A percentile compares a stretch with the other conserved stretches of the same genome.
Conservation (phyloP, 345 rosid species). For the Eucalyptus tenuipes region DNA sequence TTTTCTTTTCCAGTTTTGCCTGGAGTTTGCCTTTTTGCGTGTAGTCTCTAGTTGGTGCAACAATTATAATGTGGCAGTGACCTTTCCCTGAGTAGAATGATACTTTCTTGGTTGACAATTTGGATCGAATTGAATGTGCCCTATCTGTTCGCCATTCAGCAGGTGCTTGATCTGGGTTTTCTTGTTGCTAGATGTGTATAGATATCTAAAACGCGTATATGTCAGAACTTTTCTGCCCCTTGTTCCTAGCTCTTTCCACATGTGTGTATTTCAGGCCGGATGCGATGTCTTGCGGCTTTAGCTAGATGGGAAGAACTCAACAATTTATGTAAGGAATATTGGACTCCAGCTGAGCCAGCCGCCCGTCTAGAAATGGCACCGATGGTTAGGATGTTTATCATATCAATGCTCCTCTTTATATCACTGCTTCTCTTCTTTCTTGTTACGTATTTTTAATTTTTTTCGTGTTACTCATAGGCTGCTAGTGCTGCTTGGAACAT, state of each 20-base stretch:
- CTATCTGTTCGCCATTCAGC: not conserved
- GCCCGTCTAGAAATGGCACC: conserved; percentile 99
- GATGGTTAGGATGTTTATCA: conserved; percentile 46
- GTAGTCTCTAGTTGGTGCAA: not conserved
- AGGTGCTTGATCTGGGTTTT: not conserved
- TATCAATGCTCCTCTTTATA: not conserved
- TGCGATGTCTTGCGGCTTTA: conserved; percentile 97
- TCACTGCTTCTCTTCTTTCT: not conserved
- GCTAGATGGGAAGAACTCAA: conserved; percentile 99
- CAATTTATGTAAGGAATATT: conserved; percentile 89
- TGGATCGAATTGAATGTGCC: not conserved
- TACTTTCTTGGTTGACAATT: not conserved
- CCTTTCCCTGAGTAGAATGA: not conserved
- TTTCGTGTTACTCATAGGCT: conserved; percentile 36
- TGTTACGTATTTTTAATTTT: not conserved
- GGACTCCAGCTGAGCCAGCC: conserved; percentile 97
- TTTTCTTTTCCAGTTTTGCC: not conserved
- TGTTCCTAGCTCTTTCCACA: not conserved
- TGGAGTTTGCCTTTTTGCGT: not conserved
- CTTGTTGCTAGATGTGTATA: not conserved
- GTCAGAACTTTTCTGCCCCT: not conserved
- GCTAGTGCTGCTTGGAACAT: conserved; percentile 98
- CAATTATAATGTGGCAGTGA: not conserved
- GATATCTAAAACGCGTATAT: not conserved
- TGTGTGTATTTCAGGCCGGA: conserved; percentile 46